phyloP scores from a whole-genome alignment of 1,284 basidiomycete genomes.

The Ustilago bromivora region DNA sequence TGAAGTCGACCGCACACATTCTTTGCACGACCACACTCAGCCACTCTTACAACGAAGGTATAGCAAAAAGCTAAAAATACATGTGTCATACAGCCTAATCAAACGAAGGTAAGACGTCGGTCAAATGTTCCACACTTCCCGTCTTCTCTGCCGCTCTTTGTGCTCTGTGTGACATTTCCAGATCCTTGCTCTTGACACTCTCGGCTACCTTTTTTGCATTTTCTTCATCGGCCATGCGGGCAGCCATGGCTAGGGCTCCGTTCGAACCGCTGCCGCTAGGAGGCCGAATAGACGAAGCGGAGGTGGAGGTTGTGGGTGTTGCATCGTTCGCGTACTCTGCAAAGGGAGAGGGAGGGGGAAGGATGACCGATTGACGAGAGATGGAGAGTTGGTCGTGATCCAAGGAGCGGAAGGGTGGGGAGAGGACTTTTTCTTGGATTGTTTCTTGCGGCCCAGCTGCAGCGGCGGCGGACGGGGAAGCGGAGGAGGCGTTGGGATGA shows the following conservation, averaged over 20 bases:
- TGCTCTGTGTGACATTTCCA: constrained; percentile 32
- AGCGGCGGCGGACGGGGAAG: neutral
- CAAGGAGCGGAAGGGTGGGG: constrained; percentile 52
- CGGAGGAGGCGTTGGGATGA: neutral
- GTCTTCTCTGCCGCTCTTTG: constrained; percentile 47
- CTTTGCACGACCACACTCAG: neutral
- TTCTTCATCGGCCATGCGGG: constrained; percentile 25
- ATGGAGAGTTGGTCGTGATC: constrained; percentile 54
- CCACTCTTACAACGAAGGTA: neutral
- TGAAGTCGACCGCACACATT: neutral
- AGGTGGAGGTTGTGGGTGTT: constrained; percentile 16
- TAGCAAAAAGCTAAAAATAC: neutral
- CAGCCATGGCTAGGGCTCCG: constrained; percentile 25
- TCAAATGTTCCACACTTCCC: constrained; percentile 32
- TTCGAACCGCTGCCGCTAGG: constrained; percentile 10
- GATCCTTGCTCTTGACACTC: constrained; percentile 17
- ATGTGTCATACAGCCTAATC: constrained; percentile 16
- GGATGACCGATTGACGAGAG: constrained; percentile 27
- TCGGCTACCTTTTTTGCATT: constrained; percentile 21
- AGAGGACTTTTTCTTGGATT: constrained; percentile 46
- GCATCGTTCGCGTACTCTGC: constrained; percentile 4
- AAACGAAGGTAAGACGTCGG: constrained; percentile 41
- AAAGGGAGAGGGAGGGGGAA: constrained; percentile 1
- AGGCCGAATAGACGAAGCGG: constrained; percentile 8
- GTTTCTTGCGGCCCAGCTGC: neutral